phyloP scores from a whole-genome alignment of 768 basidiomycete genomes.

The Lentinula guzmanii region DNA sequence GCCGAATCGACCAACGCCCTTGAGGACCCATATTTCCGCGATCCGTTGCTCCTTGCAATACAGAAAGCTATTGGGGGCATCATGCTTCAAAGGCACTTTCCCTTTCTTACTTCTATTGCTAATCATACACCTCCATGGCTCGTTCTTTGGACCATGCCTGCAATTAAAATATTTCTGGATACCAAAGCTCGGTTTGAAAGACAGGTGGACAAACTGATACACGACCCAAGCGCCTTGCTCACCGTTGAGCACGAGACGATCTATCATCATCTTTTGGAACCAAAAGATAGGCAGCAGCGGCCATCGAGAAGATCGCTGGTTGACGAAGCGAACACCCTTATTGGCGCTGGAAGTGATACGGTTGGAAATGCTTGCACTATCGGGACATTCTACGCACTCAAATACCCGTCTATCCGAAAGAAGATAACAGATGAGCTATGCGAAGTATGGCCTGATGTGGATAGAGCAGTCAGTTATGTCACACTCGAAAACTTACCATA shows the following conservation, averaged over 20 bases:
- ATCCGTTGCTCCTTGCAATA: constrained; percentile 26
- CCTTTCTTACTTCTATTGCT: constrained; percentile 17
- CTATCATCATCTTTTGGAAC: constrained; percentile 16
- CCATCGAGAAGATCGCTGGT: constrained; percentile 14
- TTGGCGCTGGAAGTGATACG: constrained; percentile 33
- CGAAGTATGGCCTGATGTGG: constrained; percentile 27
- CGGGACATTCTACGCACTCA: constrained; percentile 31
- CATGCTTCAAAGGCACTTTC: constrained; percentile 26
- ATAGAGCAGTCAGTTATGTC: constrained; percentile 17
- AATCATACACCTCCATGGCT: constrained; percentile 10
- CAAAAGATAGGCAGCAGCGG: background rate
- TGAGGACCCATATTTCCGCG: constrained; percentile 24
- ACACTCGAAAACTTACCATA: constrained; percentile 36
- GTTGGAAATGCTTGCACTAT: constrained; percentile 31
- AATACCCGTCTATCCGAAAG: constrained; percentile 18
- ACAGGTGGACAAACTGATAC: constrained; percentile 12
- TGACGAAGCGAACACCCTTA: constrained; percentile 29
- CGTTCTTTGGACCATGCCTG: constrained; percentile 1
- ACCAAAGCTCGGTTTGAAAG: constrained; percentile 7
- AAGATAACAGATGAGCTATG: constrained; percentile 27
- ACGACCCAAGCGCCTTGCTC: constrained; percentile 8
- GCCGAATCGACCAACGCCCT: constrained; percentile 25
- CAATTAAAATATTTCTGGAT: constrained; percentile 9
- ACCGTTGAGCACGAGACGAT: constrained; percentile 13
- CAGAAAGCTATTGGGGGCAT: constrained; percentile 21